A percentile compares a stretch with the other conserved stretches of the same genome.
Conservation (phyloP, 2,329 filamentous ascomycete genomes). For the Aureobasidium musti region DNA sequence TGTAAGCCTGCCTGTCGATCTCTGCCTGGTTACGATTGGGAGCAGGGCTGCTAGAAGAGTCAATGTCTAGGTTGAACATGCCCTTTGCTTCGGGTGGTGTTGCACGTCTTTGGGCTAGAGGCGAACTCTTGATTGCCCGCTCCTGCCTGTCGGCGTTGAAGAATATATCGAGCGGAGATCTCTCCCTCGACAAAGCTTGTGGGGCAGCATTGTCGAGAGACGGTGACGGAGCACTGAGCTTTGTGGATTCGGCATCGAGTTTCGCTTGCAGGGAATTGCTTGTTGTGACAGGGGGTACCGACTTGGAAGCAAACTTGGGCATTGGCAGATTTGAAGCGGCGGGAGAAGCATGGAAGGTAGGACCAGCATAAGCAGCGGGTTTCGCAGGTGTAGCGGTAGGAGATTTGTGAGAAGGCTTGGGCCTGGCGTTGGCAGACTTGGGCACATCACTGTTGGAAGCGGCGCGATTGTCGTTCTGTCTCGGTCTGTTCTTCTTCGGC, state of each 20-base stretch:
- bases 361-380: constrained; percentile 74
- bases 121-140: constrained; percentile 61
- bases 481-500: constrained; percentile 30
- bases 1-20: constrained; percentile 54
- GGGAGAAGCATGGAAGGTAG: constrained; percentile 92
- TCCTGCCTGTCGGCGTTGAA: constrained; percentile 86
- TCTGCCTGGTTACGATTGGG: constrained; percentile 44
- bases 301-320: constrained; percentile 81
- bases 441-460: constrained; percentile 29
- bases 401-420: constrained; percentile 34
- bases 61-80: constrained; percentile 69
- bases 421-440: constrained; percentile 3
- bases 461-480: constrained; percentile 27
- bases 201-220: constrained; percentile 1
- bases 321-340: constrained; percentile 87
- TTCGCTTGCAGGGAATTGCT: constrained; percentile 48
- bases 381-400: constrained; percentile 46
- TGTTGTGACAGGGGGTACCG: constrained; percentile 65
- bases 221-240: constrained; percentile 26
- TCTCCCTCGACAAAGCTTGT: constrained; percentile 44
- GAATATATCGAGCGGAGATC: constrained; percentile 84
- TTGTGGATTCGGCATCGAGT: constrained; percentile 45
- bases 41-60: constrained; percentile 51
- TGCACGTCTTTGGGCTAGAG: constrained; percentile 31
- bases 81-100: constrained; percentile 24